phyloP scores from a whole-genome alignment of 768 basidiomycete genomes.

The Hypholoma fasciculare region DNA sequence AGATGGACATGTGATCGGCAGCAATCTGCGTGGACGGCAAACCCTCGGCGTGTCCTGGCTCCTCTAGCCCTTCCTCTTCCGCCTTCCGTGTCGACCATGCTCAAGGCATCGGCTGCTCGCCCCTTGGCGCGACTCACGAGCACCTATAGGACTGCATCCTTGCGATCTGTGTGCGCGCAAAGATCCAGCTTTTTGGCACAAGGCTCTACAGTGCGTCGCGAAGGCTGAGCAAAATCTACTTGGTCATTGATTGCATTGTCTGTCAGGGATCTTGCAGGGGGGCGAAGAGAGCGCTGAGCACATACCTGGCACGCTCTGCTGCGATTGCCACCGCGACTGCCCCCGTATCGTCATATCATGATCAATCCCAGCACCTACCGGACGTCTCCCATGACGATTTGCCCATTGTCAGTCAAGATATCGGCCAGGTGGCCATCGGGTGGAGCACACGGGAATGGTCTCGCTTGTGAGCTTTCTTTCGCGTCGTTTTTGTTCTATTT shows the following conservation, averaged over 20 bases:
- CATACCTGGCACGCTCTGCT: background rate
- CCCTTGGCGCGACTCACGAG: background rate
- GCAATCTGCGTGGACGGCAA: background rate
- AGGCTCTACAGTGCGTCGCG: background rate
- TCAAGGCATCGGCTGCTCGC: slow-evolving; percentile 5
- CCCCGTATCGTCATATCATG: slow-evolving; percentile 11
- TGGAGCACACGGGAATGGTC: slow-evolving; percentile 77
- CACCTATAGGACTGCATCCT: background rate
- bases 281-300: background rate
- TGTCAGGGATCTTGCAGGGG: background rate
- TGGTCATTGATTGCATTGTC: background rate
- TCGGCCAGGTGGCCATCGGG: slow-evolving; percentile 61
- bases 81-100: background rate
- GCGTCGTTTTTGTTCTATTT: background rate
- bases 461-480: slow-evolving; percentile 59
- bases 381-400: slow-evolving; percentile 39
- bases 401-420: slow-evolving; percentile 57
- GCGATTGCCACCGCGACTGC: slow-evolving; percentile 19
- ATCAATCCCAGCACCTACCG: slow-evolving; percentile 17
- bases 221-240: background rate
- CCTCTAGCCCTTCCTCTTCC: background rate
- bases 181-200: background rate
- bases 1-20: slow-evolving; percentile 2
- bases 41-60: too few relatives aligned
- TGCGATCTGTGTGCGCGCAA: background rate